Evolutionary conservation across 2,329 filamentous ascomycete species (phyloP).

Genomic region (Emmonsiellopsis sp.): DNA sequence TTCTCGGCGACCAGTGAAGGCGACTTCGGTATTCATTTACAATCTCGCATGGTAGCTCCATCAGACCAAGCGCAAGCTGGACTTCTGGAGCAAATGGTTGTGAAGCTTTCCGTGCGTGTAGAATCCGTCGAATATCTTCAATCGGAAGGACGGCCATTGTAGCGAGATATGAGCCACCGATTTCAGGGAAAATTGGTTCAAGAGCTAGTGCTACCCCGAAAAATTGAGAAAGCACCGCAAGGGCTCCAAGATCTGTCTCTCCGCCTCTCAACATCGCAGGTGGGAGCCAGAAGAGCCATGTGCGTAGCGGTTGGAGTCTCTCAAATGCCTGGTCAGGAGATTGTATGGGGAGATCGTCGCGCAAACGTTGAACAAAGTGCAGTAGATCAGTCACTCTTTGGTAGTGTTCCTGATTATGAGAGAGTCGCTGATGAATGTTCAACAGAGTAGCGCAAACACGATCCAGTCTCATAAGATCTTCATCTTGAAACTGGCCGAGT

Average conservation of each 20-base stretch:
- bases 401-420: constrained; percentile 59
- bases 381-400: constrained; percentile 61
- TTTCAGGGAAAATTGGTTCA: constrained; percentile 84
- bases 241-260: constrained; percentile 63
- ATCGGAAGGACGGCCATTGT: constrained; percentile 70
- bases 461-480: constrained; percentile 61
- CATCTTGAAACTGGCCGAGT: constrained; percentile 38
- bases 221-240: constrained; percentile 81
- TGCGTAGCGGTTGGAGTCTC: constrained; percentile 74
- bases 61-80: constrained; percentile 55
- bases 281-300: constrained; percentile 95
- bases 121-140: constrained; percentile 72
- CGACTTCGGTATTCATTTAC: constrained; percentile 59
- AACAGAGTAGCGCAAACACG: constrained; percentile 55
- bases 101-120: constrained; percentile 58
- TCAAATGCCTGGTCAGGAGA: constrained; percentile 79
- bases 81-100: constrained; percentile 48
- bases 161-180: constrained; percentile 81
- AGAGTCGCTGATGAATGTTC: constrained; percentile 50
- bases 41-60: constrained; percentile 63
- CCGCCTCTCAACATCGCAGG: constrained; percentile 71
- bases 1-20: constrained; percentile 51
- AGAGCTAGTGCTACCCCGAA: constrained; percentile 81
- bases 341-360: constrained; percentile 59
- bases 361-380: constrained; percentile 62